Base-by-base conservation (phyloP, 768 basidiomycete genomes). In the Tulasnella sp. region DNA sequence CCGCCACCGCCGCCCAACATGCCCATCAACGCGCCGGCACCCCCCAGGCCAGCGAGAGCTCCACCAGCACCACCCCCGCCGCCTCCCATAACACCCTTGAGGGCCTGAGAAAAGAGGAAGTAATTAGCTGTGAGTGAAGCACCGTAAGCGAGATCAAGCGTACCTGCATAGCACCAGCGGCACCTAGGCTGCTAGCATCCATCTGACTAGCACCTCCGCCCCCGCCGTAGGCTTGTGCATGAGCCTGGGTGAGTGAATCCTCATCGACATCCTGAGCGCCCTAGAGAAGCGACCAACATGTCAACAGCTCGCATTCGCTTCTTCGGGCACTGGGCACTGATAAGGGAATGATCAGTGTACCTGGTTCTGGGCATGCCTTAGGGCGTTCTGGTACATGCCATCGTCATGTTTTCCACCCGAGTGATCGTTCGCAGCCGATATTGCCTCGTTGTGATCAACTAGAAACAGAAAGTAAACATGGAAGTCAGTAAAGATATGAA, bases 11-110 rank as follows among this genome's bases (percentile, higher is more conserved):
- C 47, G 32, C 30, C 43, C 26, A 59, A 4, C 29, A 21, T 2
- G 30, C 49, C 67, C 72, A 87, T 83, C 34, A 38, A 38, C 7
- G 34, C 34, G 5, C 34, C 34, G 34, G 34, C 34, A 15, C 34
- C 34, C 15, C 34, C 34, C 5, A 38, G 34, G 15, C 34, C 34
- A 1, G 49, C n/a, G 15, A 19, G 17, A 1, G 32, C 54, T 19
- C 38, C 54, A 15, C 34, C 34, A 38, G 34, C 34, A 38, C 34
- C 34, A 7, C 34, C 34, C 15, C 34, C 34, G 5, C 34, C 34
- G 5, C 34, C 34, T 38, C 34, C 34, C 34, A 38, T 38, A 38
- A 38, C 15, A 15, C 34, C 34, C 34, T 41, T 29, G 34, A 56
- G 17, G 32, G 17, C 21, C 51, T 53, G 9, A 11, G 11, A 10